These are phyloP conservation scores for Aspergillus pseudoglaucus DNA, from an alignment of 2,329 filamentous ascomycete species.

Conservation along the genomic window DNA sequence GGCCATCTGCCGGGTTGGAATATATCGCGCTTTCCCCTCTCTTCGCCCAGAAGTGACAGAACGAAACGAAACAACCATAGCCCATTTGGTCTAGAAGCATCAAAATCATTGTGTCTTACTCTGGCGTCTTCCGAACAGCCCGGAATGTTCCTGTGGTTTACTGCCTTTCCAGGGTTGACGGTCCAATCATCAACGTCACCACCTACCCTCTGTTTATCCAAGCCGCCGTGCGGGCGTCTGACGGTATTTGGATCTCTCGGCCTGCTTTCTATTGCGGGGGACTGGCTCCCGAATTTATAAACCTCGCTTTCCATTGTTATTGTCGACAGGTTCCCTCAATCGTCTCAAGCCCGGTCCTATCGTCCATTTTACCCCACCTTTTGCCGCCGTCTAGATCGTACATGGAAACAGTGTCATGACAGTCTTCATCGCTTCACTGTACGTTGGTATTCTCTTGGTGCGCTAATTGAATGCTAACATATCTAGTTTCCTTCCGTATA, in stretches of 20 bases:
- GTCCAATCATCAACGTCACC: conserved; percentile 12
- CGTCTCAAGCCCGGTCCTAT: not conserved
- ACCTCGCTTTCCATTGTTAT: not conserved
- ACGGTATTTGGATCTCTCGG: conserved; percentile 9
- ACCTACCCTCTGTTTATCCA: conserved; percentile 6
- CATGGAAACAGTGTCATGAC: conserved; percentile 18
- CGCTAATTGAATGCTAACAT: conserved; percentile 2
- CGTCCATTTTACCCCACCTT: not conserved
- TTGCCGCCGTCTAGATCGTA: too few relatives aligned
- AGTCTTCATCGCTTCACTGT: conserved; percentile 31
- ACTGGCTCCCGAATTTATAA: not conserved
- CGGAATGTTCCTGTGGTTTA: conserved; percentile 11
- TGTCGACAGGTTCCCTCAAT: not conserved
- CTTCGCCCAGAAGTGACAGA: not conserved
- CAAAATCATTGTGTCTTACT: not conserved
- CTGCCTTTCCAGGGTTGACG: conserved; percentile 3
- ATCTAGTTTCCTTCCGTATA: conserved; percentile 31
- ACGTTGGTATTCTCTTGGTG: conserved; percentile 5
- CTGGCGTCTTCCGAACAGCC: conserved; percentile 6
- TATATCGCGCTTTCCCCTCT: too few relatives aligned
- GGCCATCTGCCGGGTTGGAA: too few relatives aligned
- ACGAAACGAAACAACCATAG: not conserved
- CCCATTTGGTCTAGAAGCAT: too few relatives aligned
- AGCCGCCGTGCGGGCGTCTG: conserved; percentile 8
- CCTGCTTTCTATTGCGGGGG: not conserved